Base-by-base conservation (phyloP, 1,284 basidiomycete species). In the Bjerkandera adusta region DNA sequence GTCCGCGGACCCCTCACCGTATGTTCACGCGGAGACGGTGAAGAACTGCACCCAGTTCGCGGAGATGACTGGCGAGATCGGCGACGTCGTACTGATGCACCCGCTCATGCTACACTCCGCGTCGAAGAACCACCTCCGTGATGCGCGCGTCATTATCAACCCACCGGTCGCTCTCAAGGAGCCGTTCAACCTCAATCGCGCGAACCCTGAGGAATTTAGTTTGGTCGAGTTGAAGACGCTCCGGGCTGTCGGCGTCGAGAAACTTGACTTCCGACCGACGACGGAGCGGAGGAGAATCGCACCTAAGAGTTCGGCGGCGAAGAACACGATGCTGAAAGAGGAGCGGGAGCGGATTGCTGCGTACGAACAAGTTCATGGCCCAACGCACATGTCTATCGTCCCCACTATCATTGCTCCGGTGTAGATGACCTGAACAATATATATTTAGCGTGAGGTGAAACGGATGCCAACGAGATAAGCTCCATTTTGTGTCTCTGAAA, bases 91-190 rank as follows among this genome's bases (percentile, higher is more conserved):
- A 15, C 68, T 83, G 24, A 65, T 83, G 64, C 80, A 83, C 62
- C 80, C 80, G 35, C 63, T 83, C 49, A 83, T 81, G 79, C 62
- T 80, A 47, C 80, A 83, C 56, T 75, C 78, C 8, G 80, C 81
- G n/a, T 76, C 76, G 33, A 77, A 74, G 63, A 84, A 84, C 59
- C 67, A 74, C 50, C 61, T 73, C 27, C 73, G 79, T 16, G 58
- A 70, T 13, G 75, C 73, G 32, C 68, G 80, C 43, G 67, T 83
- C 47, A 83, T 83, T 57, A 81, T 78, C 33, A 83, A 83, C 55
- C 81, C 80, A 45, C 79, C 78, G 6, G 79, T 81, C 4, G 60
- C 68, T 35, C 64, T 82, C 35, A 69, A 67, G 44, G 66, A 71
- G 52, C 80, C 80, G 8, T 82, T 83, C 62, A 67, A 71, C 35